These are phyloP conservation scores for Trichophyton rubrum DNA, from an alignment of 2,329 filamentous ascomycete species.

Conservation along the genomic window DNA sequence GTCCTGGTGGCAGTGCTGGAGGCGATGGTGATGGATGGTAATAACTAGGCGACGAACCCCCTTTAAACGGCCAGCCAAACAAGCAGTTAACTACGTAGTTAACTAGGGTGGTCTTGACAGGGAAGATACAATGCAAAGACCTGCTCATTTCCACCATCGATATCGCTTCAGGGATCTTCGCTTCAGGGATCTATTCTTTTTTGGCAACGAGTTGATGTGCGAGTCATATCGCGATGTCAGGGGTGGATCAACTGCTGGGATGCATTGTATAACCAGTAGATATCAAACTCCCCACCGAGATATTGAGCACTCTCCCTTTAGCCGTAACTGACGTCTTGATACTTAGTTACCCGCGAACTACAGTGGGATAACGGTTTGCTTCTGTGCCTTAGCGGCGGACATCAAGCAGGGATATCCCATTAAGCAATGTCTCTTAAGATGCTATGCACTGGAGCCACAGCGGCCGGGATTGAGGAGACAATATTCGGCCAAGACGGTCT, in stretches of 20 bases:
- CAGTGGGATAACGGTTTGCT: background rate
- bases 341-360: background rate
- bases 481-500: background rate
- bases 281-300: no score
- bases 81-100: background rate
- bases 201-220: background rate
- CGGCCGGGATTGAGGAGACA: background rate
- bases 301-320: background rate
- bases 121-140: background rate
- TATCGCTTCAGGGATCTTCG: background rate
- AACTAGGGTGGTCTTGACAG: background rate
- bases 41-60: background rate
- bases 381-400: background rate
- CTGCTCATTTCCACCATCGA: background rate
- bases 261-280: background rate
- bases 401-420: background rate
- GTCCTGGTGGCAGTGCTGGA: background rate
- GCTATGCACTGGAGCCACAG: background rate
- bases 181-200: background rate
- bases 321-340: background rate
- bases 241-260: background rate
- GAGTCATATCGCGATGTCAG: background rate
- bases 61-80: background rate
- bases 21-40: no score
- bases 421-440: background rate